A percentile compares a stretch with the other conserved stretches of the same genome.
phyloP scores from a whole-genome alignment of 164 flowering plant genomes.

The Macadamia tetraphylla region DNA sequence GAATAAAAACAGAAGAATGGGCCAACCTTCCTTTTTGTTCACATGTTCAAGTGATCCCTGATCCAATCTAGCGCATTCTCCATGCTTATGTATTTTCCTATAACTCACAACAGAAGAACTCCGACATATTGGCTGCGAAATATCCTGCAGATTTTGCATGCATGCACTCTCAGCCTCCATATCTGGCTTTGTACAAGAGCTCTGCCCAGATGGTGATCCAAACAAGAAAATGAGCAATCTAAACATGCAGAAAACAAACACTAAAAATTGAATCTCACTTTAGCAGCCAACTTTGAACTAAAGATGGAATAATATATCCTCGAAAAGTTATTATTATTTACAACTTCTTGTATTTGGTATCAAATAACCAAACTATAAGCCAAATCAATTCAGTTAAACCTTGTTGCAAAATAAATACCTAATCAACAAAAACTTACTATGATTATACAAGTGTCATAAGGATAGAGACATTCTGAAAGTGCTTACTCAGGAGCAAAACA shows the following conservation, averaged over 20 bases:
- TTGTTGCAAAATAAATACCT: background rate
- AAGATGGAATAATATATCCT: background rate
- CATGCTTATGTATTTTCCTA: slow-evolving; percentile 15
- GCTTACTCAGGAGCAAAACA: too few relatives aligned
- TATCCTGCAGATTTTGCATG: slow-evolving; percentile 33
- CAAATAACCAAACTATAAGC: background rate
- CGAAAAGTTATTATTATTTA: background rate
- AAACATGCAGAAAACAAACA: background rate
- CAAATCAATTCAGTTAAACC: background rate
- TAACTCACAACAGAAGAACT: slow-evolving; percentile 17
- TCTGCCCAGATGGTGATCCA: slow-evolving; percentile 50
- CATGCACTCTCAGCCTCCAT: slow-evolving; percentile 50
- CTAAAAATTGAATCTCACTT: background rate
- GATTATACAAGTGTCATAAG: too few relatives aligned
- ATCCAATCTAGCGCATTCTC: slow-evolving; percentile 11
- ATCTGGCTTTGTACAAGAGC: slow-evolving; percentile 82
- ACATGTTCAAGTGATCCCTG: slow-evolving; percentile 16
- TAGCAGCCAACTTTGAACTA: background rate
- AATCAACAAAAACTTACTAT: too few relatives aligned
- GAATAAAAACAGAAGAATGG: background rate
- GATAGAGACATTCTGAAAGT: too few relatives aligned
- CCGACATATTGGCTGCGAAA: slow-evolving; percentile 15
- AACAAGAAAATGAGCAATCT: slow-evolving; percentile 11
- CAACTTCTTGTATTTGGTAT: background rate
- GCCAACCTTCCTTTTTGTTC: slow-evolving; percentile 27